Evolutionary conservation across 768 basidiomycete species (phyloP), one percentile per base, ranked within the genome.

Genomic region (Hortiboletus flavorubellus): DNA sequence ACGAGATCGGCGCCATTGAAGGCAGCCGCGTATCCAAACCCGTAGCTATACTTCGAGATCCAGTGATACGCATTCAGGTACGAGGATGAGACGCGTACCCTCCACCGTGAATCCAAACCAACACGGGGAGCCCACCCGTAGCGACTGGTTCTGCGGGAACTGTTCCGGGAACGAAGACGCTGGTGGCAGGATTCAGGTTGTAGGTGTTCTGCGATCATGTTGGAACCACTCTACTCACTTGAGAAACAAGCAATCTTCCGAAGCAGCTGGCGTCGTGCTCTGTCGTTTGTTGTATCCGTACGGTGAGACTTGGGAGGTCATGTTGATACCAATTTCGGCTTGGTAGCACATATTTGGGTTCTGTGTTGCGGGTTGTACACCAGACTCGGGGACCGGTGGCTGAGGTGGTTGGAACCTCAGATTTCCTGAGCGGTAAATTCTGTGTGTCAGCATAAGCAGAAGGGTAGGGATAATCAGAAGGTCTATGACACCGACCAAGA

Each of bases 81-180:
- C 5, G 26, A 14, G 2, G 5, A 37, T 45, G 10, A 18, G 26
- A 35, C 1, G 2, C 63, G 16, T 49, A 70, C 69, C 69, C 72
- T 58, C 72, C 73, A 34, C 74, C 74, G 33, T 75, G 73, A 47
- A 75, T 69, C 65, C 67, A 75, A 8, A 73, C 63, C 23, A 75
- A 41, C 10, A 74, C 72, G 4, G 74, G 74, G 8, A 69, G 57
- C 18, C 53, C 54, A 1, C 49, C 50, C 1, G 38, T 15, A 8
- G 46, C 26, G 26, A 45, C 15, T 6, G 59, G 46, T 21, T 55
- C 33, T 18, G 26, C 10, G 15, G 48, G 34, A 1, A 58, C 45
- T 18, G 11, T 42, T 40, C 63, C 62, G 0, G 63, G 55, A 0
- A 58, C 29, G 43, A 58, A 61, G 10, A 61, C 59, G 7, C 62